A percentile compares a stretch with the other conserved stretches of the same genome.
phyloP scores from a whole-genome alignment of 345 rosid genomes.

The Eucalyptus polybractea region DNA sequence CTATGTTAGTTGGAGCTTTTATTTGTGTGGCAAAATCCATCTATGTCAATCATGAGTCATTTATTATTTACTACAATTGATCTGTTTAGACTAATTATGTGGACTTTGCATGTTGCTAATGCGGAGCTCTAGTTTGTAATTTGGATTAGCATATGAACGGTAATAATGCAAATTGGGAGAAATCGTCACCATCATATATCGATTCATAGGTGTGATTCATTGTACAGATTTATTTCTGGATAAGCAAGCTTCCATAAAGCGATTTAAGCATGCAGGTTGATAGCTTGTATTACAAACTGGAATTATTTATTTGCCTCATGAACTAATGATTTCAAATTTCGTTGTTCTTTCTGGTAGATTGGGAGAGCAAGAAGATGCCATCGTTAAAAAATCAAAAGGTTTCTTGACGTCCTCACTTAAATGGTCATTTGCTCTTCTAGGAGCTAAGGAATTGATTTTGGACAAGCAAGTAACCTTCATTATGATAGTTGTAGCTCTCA shows the following conservation, averaged over 20 bases:
- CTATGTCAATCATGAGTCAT: background rate
- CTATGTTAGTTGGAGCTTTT: background rate
- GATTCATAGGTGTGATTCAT: background rate
- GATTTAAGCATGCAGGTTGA: background rate
- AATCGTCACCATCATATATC: background rate
- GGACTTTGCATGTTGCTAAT: background rate
- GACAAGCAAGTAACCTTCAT: background rate
- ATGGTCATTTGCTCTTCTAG: background rate
- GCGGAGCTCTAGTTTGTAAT: background rate
- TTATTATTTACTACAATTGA: background rate
- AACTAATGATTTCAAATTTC: background rate
- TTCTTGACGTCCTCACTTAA: background rate
- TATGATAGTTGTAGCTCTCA: background rate
- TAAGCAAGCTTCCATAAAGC: background rate
- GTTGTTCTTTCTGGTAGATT: background rate
- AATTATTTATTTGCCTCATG: background rate
- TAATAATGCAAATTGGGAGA: background rate
- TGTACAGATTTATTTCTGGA: background rate
- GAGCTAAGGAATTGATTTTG: background rate
- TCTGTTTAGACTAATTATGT: background rate
- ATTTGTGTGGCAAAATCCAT: background rate
- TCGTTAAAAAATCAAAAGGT: background rate
- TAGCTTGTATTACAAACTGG: background rate
- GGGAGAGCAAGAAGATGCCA: background rate
- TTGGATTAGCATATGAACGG: background rate